These are phyloP conservation scores for Scytalidium sp. DNA, from an alignment of 2,329 filamentous ascomycete species.

Conservation along the genomic window DNA sequence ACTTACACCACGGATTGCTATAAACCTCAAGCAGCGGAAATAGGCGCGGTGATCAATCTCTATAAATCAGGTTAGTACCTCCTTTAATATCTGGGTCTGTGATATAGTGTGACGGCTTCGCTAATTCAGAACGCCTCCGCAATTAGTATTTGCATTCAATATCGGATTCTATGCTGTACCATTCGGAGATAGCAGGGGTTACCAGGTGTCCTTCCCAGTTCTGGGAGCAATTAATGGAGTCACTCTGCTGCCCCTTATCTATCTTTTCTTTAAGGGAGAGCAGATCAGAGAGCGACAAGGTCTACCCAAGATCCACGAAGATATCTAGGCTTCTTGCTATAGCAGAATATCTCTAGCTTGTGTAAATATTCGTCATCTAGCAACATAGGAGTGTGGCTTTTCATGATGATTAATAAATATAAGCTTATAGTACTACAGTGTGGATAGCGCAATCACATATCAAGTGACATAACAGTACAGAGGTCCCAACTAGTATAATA, in stretches of 20 bases:
- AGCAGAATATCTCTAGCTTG: no score
- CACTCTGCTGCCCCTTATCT: background rate
- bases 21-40: conserved; percentile 16
- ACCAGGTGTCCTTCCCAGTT: background rate
- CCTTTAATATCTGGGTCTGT: background rate
- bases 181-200: background rate
- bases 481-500: no score
- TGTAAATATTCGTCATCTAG: no score
- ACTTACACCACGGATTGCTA: conserved; percentile 8
- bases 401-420: no score
- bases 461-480: no score
- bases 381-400: no score
- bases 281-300: background rate
- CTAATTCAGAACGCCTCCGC: background rate
- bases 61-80: conserved; percentile 40
- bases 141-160: conserved; percentile 1
- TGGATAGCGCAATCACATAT: no score
- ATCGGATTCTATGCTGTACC: conserved; percentile 1
- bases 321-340: no score
- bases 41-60: conserved; percentile 32
- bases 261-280: background rate
- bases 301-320: background rate
- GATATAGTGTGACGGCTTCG: background rate
- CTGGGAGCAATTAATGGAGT: background rate
- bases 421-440: no score